These are phyloP conservation scores for Penicillium turbatum DNA, from an alignment of 495 filamentous ascomycete species.

Conservation along the genomic window DNA sequence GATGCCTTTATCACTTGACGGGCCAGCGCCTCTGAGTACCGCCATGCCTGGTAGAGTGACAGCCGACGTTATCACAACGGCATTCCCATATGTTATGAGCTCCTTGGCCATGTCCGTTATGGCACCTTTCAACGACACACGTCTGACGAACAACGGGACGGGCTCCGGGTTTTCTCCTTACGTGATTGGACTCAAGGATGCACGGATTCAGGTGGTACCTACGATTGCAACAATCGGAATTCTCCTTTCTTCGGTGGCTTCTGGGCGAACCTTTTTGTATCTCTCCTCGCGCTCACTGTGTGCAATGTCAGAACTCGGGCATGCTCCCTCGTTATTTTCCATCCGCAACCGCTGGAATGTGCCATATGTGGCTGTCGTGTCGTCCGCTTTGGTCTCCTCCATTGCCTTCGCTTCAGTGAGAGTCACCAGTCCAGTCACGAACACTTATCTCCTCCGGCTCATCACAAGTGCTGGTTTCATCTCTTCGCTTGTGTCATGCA, in stretches of 20 bases:
- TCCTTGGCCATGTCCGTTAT: conserved; percentile 54
- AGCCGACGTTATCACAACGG: conserved; percentile 29
- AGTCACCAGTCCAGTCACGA: conserved; percentile 27
- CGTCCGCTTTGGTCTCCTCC: conserved; percentile 36
- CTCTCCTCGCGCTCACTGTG: conserved; percentile 50
- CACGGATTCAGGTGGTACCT: conserved; percentile 54
- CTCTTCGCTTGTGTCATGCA: conserved; percentile 54
- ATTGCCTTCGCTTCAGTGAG: conserved; percentile 36
- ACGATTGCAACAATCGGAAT: conserved; percentile 65
- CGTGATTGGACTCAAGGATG: conserved; percentile 35
- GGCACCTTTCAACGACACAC: conserved; percentile 52
- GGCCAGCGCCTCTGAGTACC: conserved; percentile 3
- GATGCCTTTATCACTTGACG: conserved; percentile 35
- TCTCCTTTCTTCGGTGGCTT: conserved; percentile 66
- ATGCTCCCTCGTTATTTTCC: conserved; percentile 42
- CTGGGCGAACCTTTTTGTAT: conserved; percentile 59
- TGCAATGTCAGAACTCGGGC: conserved; percentile 44
- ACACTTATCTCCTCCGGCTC: conserved; percentile 54
- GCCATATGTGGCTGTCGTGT: conserved; percentile 42
- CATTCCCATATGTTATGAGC: conserved; percentile 59
- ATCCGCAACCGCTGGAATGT: conserved; percentile 42
- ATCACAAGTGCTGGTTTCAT: conserved; percentile 59
- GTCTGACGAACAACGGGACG: conserved; percentile 44
- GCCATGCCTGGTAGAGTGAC: conserved; percentile 21
- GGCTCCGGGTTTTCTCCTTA: conserved; percentile 45